Evolutionary conservation across 2,329 filamentous ascomycete species (phyloP).

Genomic region (Falciphora oryzae): DNA sequence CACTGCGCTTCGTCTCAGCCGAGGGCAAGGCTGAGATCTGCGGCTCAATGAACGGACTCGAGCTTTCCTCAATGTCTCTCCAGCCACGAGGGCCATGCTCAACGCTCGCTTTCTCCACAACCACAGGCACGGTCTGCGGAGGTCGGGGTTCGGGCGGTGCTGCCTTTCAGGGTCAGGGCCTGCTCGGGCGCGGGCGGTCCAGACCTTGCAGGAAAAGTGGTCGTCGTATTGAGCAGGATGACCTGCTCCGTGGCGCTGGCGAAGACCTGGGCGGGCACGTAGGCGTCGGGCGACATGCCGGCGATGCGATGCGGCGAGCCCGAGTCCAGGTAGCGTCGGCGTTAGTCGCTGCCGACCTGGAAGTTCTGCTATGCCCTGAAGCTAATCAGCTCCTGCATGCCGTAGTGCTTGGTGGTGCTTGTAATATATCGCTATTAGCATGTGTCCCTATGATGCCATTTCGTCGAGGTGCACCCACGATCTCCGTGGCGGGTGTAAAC

Average conservation of each 20-base stretch:
- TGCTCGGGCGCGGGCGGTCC: conserved; percentile 2
- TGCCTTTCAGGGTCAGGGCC: no score
- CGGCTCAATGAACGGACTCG: no score
- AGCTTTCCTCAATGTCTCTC: no score
- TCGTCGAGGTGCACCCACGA: background rate
- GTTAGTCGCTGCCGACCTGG: conserved; percentile 9
- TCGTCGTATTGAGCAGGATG: conserved; percentile 8
- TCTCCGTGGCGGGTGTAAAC: conserved; percentile 8
- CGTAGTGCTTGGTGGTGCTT: conserved; percentile 10
- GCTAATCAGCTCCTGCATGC: conserved; percentile 3
- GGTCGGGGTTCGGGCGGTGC: no score
- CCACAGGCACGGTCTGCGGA: no score
- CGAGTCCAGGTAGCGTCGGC: conserved; percentile 3
- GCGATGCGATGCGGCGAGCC: conserved; percentile 5
- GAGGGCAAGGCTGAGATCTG: no score
- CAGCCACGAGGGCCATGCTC: no score
- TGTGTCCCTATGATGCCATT: no score
- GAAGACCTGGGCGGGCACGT: conserved; percentile 3
- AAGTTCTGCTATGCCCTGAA: conserved; percentile 9
- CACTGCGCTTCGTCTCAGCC: no score
- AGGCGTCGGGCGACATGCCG: conserved; percentile 7
- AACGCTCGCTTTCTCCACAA: no score
- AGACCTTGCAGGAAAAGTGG: conserved; percentile 7
- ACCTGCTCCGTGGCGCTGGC: conserved; percentile 7
- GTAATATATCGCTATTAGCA: no score